phyloP scores from a whole-genome alignment of 1,284 basidiomycete genomes.

The Stereum hirsutum region DNA sequence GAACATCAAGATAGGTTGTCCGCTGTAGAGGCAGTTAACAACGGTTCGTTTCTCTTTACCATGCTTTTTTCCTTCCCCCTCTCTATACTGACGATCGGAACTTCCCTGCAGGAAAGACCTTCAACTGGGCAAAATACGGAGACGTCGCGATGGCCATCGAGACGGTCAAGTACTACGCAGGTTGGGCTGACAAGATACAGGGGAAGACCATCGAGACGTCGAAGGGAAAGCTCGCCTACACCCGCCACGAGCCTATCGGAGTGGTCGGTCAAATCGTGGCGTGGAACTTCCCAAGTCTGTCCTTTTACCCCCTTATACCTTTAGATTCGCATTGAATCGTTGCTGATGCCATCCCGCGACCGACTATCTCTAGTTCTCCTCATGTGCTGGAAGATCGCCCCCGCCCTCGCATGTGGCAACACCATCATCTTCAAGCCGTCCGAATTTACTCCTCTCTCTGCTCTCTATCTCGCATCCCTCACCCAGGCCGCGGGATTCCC shows the following conservation, averaged over 20 bases:
- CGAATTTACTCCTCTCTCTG: slow-evolving; percentile 85
- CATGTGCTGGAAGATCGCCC: slow-evolving; percentile 78
- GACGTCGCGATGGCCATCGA: slow-evolving; percentile 66
- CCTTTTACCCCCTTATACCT: neutral
- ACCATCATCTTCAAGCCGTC: slow-evolving; percentile 82
- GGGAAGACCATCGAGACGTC: slow-evolving; percentile 77
- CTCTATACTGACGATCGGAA: neutral
- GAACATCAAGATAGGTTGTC: slow-evolving; percentile 62
- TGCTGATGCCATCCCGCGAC: too few relatives aligned
- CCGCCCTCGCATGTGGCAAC: slow-evolving; percentile 83
- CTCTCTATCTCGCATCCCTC: slow-evolving; percentile 47
- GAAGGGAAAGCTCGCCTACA: slow-evolving; percentile 69
- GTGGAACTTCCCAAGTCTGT: slow-evolving; percentile 66
- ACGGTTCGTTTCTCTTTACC: slow-evolving; percentile 29
- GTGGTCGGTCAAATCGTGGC: slow-evolving; percentile 85
- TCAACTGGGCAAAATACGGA: slow-evolving; percentile 57
- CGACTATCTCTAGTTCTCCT: slow-evolving; percentile 49
- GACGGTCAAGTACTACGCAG: slow-evolving; percentile 66
- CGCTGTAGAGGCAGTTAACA: slow-evolving; percentile 68
- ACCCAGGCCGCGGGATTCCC: slow-evolving; percentile 51
- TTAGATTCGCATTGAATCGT: neutral
- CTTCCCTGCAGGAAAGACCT: slow-evolving; percentile 53
- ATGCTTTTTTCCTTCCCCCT: neutral
- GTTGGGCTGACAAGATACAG: slow-evolving; percentile 83
- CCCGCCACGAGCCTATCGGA: slow-evolving; percentile 89